Base-by-base conservation (phyloP, 768 basidiomycete genomes). In the Royoungia palumana region DNA sequence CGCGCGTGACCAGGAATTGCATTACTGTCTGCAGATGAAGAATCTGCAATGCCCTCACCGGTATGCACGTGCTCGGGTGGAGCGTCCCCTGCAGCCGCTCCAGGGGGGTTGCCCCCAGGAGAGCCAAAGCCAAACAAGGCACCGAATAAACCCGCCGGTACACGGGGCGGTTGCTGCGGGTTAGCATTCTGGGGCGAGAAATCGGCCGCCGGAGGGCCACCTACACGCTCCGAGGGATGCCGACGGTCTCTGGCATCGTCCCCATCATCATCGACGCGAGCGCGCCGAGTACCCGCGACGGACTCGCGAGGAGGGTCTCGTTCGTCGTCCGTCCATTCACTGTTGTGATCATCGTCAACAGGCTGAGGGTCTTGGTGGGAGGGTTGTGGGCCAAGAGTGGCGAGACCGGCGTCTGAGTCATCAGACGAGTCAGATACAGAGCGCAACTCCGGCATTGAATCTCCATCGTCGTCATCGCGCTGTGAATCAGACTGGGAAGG, bases 181-280 rank as follows among this genome's bases (percentile, higher is more conserved):
- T 62, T 20, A 46, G 56, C 41, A 35, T 53, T 58, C 41, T 62
- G 64, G 45, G 58, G 63, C 53, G 50, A 56, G 40, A 59, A 37
- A 21, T 59, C 50, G 21, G 41, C 58, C 30, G 9, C 56, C 19
- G 57, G 57, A 41, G 57, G 63, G 38, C 61, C 68, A 70, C 68
- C 46, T 44, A 70, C 65, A 42, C 84, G 79, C 62, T 85, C 76
- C 19, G 81, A 82, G 16, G 85, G 82, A 58, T 85, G 82, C 47
- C 84, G 75, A 47, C 77, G 74, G 58, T 85, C 80, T 34, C 82
- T 68, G 12, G 80, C 81, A 7, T 76, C 74, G 53, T 86, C 82
- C 6, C 74, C 73, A 47, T 85, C 83, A 46, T 82, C 78, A 2
- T 85, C 81, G 4, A 83, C 80, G 36, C 83, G 68, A 16, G 76